Percentiles rank a stretch among this genome's conserved stretches.
Conservation (phyloP, 805 yeast species). For the Sugiyamaella floridensis region DNA sequence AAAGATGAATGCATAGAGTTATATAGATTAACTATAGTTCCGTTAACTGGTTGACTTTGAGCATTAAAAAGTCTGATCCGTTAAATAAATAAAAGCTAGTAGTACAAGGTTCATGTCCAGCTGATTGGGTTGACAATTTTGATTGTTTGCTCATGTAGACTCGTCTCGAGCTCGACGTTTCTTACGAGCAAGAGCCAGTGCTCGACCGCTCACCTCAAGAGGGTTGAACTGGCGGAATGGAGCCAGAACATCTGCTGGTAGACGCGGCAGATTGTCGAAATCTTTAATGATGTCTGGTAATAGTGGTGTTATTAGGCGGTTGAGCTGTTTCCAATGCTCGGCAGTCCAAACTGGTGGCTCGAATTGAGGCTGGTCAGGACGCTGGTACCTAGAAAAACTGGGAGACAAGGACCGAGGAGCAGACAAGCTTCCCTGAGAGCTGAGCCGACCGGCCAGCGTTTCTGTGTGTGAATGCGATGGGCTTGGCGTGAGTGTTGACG, state of each 20-base stretch:
- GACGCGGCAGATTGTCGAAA: constrained; percentile 7
- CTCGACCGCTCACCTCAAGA: constrained; percentile 11
- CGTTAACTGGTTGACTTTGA: too few relatives aligned
- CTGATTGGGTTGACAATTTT: neutral
- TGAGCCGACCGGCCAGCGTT: neutral
- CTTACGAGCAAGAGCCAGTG: constrained; percentile 11
- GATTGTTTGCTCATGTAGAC: neutral
- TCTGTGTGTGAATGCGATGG: neutral
- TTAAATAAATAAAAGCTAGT: neutral
- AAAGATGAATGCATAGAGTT: too few relatives aligned
- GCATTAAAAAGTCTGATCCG: too few relatives aligned
- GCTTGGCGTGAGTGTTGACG: neutral
- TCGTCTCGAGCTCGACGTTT: neutral
- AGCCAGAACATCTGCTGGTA: constrained; percentile 5
- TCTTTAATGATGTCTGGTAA: constrained; percentile 1
- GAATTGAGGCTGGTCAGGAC: neutral
- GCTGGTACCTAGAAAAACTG: neutral
- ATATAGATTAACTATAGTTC: too few relatives aligned
- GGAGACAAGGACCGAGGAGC: neutral
- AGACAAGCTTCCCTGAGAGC: neutral
- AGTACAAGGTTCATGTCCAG: neutral
- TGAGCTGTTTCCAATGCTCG: constrained; percentile 10
- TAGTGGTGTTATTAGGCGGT: constrained; percentile 1
- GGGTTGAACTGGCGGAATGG: constrained; percentile 6
- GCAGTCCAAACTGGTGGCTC: constrained; percentile 6